These are phyloP conservation scores for Mercurialis annua DNA, from an alignment of 345 rosid species.

Conservation along the genomic window DNA sequence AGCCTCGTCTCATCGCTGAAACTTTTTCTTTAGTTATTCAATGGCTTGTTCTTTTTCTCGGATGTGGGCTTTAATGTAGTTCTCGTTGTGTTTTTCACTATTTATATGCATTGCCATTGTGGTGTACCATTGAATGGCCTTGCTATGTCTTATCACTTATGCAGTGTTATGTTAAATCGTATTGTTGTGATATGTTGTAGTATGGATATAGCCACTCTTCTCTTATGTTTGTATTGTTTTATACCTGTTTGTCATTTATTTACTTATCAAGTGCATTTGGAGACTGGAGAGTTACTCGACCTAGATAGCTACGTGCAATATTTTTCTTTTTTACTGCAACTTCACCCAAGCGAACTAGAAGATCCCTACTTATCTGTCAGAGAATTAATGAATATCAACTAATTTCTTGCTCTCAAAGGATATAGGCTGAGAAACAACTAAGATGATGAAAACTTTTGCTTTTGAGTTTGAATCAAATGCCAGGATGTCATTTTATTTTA, in stretches of 20 bases:
- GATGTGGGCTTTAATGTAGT: not conserved
- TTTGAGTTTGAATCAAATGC: not conserved
- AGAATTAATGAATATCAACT: not conserved
- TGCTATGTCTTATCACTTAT: not conserved
- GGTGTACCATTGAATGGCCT: not conserved
- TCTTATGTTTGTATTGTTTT: not conserved
- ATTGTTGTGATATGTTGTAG: not conserved
- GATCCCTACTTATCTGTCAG: not conserved
- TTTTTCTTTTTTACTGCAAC: not conserved
- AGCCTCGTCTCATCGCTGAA: slow-evolving; percentile 7
- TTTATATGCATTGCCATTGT: not conserved
- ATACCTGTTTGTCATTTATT: not conserved
- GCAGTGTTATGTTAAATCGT: not conserved
- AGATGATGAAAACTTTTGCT: not conserved
- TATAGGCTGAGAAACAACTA: not conserved
- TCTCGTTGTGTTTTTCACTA: not conserved
- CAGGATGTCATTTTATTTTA: slow-evolving; percentile 6
- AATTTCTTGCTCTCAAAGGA: not conserved
- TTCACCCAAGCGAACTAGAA: not conserved
- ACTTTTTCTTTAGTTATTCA: not conserved
- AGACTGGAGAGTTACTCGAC: not conserved
- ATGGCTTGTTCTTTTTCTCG: not conserved
- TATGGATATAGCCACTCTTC: not conserved
- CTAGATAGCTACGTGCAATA: not conserved
- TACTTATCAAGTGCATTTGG: not conserved